Evolutionary conservation across 176 grass and related monocot genomes (phyloP).

Genomic region (Lolium rigidum): DNA sequence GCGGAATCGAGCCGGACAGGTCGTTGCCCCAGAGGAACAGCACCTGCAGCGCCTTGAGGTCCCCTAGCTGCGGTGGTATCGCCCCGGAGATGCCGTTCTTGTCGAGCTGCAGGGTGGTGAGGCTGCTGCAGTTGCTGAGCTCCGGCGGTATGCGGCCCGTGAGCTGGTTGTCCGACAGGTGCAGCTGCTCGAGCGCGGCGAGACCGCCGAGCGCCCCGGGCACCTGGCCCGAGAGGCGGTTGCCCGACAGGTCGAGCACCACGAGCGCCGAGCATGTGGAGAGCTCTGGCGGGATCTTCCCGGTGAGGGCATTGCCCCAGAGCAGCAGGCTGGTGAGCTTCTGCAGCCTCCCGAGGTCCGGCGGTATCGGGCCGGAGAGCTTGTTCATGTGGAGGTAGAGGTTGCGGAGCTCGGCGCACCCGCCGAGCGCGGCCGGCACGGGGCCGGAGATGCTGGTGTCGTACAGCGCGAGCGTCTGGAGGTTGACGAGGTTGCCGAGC

Average conservation of each 20-base stretch:
- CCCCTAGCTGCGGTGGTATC: slow-evolving; percentile 65
- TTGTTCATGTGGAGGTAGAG: slow-evolving; percentile 94
- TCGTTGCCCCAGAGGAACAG: slow-evolving; percentile 88
- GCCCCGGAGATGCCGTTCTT: slow-evolving; percentile 69
- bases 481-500: slow-evolving; percentile 74
- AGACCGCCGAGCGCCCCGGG: slow-evolving; percentile 66
- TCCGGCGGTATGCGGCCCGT: slow-evolving; percentile 58
- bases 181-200: slow-evolving; percentile 72
- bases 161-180: slow-evolving; percentile 83
- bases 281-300: slow-evolving; percentile 67
- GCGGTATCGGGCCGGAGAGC: slow-evolving; percentile 68
- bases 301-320: slow-evolving; percentile 77
- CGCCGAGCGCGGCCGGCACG: slow-evolving; percentile 69
- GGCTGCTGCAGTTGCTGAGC: slow-evolving; percentile 80
- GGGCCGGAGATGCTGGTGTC: slow-evolving; percentile 77
- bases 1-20: slow-evolving; percentile 62
- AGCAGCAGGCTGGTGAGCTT: slow-evolving; percentile 89
- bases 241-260: slow-evolving; percentile 80
- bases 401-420: slow-evolving; percentile 78
- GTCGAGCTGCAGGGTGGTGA: slow-evolving; percentile 81
- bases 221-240: slow-evolving; percentile 69
- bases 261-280: slow-evolving; percentile 75
- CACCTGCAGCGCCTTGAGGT: slow-evolving; percentile 70
- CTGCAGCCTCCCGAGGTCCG: slow-evolving; percentile 73
- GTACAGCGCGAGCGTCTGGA: slow-evolving; percentile 84